Base-by-base conservation (phyloP, 2,329 filamentous ascomycete genomes). In the Claviceps fusiformis region DNA sequence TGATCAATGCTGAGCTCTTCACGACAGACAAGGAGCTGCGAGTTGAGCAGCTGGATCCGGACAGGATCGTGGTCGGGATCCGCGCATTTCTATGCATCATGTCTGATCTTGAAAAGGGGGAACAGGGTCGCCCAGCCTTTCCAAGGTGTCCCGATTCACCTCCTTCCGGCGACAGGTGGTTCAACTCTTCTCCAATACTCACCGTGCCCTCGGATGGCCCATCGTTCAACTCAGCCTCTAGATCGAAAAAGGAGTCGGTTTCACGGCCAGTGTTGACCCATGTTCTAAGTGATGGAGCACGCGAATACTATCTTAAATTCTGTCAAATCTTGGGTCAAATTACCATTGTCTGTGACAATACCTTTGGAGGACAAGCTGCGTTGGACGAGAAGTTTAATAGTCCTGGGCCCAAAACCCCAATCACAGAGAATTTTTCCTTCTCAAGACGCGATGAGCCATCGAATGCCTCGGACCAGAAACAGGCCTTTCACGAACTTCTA, bases 11-110 rank as follows among this genome's bases (percentile, higher is more conserved):
- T 1, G 92, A 96, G 53, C 75, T 90, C n/a, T 93, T 96, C 66
- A 77, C 80, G 33, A 81, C 83, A 19, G 75, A 88, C 59, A 78
- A 85, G 63, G 88, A 95, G 48, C 73, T 93, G 46, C 90, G 83
- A 65, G 87, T 96, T 33, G 93, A 97, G 65, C 89, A 95, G 64
- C 78, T 98, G 58, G 93, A 98, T 59, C 93, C 95, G 0, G 95
- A 98, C 65, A 86, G 89, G 63, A 95, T 96, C 72, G 92, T 97
- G n/a, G 87, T 98, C 62, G 93, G 91, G 3, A 98, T 98, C 59
- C 82, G 90, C 59, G 88, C 93, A 3, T 98, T 97, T 66, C 76
- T 98, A 33, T 88, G 87, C 37, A 89, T 97, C 61, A 92, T 98
- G 82, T 81, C 87, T 0, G 93, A 98, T 67, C 75, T 97, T 31